phyloP scores from a whole-genome alignment of 108 stramenopile genomes.

The Nannochloropsis gaditana region DNA sequence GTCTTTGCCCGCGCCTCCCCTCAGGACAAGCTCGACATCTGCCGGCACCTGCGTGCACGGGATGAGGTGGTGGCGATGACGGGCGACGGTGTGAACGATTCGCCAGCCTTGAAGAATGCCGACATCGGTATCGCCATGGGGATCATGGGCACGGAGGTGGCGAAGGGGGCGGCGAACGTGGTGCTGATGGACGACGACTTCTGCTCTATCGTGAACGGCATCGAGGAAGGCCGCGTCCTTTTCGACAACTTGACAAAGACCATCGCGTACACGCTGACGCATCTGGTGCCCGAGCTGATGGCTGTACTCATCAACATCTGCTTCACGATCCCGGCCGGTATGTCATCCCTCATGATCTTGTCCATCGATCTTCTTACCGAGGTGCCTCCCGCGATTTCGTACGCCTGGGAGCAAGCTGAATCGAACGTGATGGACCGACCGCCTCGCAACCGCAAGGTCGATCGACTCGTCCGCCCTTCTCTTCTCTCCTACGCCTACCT shows the following conservation, averaged over 20 bases:
- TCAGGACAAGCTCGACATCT: conserved; percentile 70
- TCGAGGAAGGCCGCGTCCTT: conserved; percentile 66
- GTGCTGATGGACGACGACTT: conserved; percentile 97
- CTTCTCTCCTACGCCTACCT: conserved; percentile 59
- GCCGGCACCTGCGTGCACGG: conserved; percentile 71
- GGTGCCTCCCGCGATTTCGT: conserved; percentile 61
- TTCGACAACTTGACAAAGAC: conserved; percentile 71
- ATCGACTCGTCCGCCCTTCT: conserved; percentile 58
- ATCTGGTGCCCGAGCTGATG: conserved; percentile 56
- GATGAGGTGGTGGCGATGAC: conserved; percentile 91
- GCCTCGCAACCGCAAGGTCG: conserved; percentile 57
- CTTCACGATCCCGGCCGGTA: conserved; percentile 58
- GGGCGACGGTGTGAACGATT: conserved; percentile 98
- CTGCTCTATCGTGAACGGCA: conserved; percentile 75
- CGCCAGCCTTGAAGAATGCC: conserved; percentile 92
- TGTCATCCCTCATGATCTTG: conserved; percentile 62
- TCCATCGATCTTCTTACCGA: conserved; percentile 64
- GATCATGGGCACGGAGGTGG: conserved; percentile 90
- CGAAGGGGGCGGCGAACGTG: conserved; percentile 93
- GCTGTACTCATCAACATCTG: conserved; percentile 55
- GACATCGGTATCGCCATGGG: conserved; percentile 99
- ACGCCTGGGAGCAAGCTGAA: conserved; percentile 62
- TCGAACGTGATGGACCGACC: conserved; percentile 63
- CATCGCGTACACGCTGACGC: conserved; percentile 60
- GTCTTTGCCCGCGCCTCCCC: conserved; percentile 66